phyloP scores from a whole-genome alignment of 345 rosid genomes.

The Lepidium sativum region DNA sequence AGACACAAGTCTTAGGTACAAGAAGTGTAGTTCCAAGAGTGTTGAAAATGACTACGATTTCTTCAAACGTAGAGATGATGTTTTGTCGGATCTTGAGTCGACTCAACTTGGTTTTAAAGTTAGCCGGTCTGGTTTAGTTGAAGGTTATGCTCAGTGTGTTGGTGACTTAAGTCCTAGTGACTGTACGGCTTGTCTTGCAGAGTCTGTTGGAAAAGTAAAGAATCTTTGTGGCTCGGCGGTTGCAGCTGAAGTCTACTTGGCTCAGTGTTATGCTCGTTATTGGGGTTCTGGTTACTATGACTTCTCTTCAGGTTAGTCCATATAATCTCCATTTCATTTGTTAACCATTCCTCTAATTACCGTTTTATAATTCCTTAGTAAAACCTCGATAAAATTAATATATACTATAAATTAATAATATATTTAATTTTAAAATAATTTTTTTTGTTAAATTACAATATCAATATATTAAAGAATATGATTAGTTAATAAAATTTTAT shows the following conservation, averaged over 20 bases:
- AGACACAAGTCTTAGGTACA: slow-evolving; percentile 54
- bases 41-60: slow-evolving; percentile 53
- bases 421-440: too few species aligned
- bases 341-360: not conserved
- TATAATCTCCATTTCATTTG: not conserved
- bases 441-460: too few species aligned
- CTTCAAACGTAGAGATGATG: slow-evolving; percentile 63
- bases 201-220: slow-evolving; percentile 54
- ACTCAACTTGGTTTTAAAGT: slow-evolving; percentile 51
- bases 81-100: slow-evolving; percentile 56
- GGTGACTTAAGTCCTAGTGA: slow-evolving; percentile 57
- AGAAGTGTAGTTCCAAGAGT: slow-evolving; percentile 58
- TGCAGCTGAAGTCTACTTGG: slow-evolving; percentile 72
- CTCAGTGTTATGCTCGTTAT: slow-evolving; percentile 76
- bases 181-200: slow-evolving; percentile 58
- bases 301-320: slow-evolving; percentile 47
- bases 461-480: too few species aligned
- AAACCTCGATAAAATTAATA: too few species aligned
- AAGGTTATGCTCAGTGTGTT: slow-evolving; percentile 82
- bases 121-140: slow-evolving; percentile 67
- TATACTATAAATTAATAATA: too few species aligned
- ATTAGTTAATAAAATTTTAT: too few species aligned
- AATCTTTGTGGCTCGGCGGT: slow-evolving; percentile 73
- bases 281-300: slow-evolving; percentile 86
- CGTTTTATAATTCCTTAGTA: too few species aligned